Base-by-base conservation (phyloP, 2,329 filamentous ascomycete species). In the Alternaria rosae region DNA sequence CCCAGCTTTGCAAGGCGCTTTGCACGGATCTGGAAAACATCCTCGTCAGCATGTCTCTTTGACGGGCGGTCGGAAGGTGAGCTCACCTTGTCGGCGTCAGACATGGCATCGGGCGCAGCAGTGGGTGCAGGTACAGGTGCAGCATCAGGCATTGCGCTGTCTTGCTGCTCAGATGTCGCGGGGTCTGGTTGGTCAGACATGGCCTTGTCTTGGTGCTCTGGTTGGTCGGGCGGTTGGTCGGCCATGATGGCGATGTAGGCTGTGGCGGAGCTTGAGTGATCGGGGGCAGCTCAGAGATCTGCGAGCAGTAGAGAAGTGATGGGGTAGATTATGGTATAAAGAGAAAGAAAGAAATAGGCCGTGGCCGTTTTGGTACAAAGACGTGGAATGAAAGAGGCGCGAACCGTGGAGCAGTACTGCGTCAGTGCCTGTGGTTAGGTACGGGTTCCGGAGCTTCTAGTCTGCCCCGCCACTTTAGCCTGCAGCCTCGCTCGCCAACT, bases 1-100 rank as follows among this genome's bases (percentile, higher is more conserved):
- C 84, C 85, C 45, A 90, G 82, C 78, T 89, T 90, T 59, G 88
- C 88, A 52, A 90, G 83, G 56, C 88, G 87, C 81, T 90, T 90
- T 73, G 85, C 87, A 71, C 88, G 87, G 76, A 90, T 90, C 88
- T 90, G 72, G 28, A 64, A 55, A 45, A 70, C 38, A 45, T 70
- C 59, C 48, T 68, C 65, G 67, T 78, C 72, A 79, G 76, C 67
- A 61, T 50, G 47, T 68, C 68, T 63, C 66, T 74, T 74, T 56
- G 58, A 65, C 51, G 67, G 67, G 55, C 54, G 62, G 20, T 30
- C 53, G 20, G 42, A 43, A 25, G 54, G 48, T 20, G 59, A 64
- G 70, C 63, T 72, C 62, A 82, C 82, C 78, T 83, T 84, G 69
- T 84, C 82, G 61, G 82, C 82, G 57, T 84, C 83, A 28, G 82